phyloP scores from a whole-genome alignment of 2,329 filamentous ascomycete species.

The Exophiala sideris region DNA sequence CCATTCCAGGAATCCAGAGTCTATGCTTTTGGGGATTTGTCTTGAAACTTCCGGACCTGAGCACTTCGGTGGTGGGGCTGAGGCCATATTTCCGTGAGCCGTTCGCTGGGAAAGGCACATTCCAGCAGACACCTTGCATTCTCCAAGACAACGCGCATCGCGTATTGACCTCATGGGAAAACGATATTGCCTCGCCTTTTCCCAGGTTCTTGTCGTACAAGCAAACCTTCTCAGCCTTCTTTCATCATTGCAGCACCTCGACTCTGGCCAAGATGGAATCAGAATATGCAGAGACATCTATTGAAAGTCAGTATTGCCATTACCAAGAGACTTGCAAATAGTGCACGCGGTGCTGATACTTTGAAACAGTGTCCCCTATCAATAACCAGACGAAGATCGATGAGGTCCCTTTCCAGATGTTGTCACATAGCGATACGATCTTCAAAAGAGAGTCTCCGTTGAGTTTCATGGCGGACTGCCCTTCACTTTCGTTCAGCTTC shows the following conservation, averaged over 20 bases:
- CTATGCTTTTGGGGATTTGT: constrained; percentile 8
- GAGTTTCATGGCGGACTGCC: constrained; percentile 15
- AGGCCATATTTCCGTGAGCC: constrained; percentile 16
- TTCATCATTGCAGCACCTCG: neutral
- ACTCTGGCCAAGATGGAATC: neutral
- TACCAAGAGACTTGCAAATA: neutral
- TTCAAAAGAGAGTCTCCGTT: constrained; percentile 18
- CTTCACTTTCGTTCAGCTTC: constrained; percentile 24
- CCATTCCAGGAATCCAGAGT: constrained; percentile 20
- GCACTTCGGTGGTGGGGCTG: constrained; percentile 11
- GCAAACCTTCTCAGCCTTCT: neutral
- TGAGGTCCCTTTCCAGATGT: constrained; percentile 15
- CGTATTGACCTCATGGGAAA: constrained; percentile 7
- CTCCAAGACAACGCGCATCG: constrained; percentile 20
- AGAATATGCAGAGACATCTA: neutral
- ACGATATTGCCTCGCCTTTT: constrained; percentile 3
- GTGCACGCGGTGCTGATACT: neutral
- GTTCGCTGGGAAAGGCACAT: constrained; percentile 17
- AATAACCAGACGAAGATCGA: constrained; percentile 11
- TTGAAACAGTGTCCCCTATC: neutral
- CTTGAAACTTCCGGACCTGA: constrained; percentile 18
- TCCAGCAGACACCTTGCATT: constrained; percentile 24
- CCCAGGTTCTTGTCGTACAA: neutral
- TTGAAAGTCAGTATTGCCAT: neutral
- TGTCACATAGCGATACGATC: constrained; percentile 10